Base-by-base conservation (phyloP, 2,329 filamentous ascomycete genomes). In the Neodidymelliopsis sp. region DNA sequence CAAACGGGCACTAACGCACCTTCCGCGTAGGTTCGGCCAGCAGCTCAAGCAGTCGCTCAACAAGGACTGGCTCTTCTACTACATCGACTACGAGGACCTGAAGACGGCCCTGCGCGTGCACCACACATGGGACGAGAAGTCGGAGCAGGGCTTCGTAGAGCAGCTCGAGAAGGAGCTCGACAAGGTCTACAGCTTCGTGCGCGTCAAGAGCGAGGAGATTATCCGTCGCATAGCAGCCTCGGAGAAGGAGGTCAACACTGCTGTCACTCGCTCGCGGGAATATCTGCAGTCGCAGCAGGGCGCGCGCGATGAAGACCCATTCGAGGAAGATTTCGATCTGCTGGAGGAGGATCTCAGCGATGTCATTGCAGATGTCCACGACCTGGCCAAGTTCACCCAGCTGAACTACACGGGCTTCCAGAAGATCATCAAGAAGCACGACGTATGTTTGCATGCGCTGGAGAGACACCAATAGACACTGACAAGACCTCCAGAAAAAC, bases 371-470 rank as follows among this genome's bases (percentile, higher is more conserved):
- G 93, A 99, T 69, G 94, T 99, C 16, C 93, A 99, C 75, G 94
- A 99, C 67, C 82, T 99, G 52, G 92, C 94, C 73, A 97, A 97
- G 77, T 99, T 96, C 72, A 95, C 96, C 6, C 93, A 97, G 77
- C 79, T 99, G 70, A 99, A 99, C 77, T 99, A 99, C 71, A 97
- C 93, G 0, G 94, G 94, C 4, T 99, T 99, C 73, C 95, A 97
- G 79, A 99, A 99, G 81, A 99, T 99, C 57, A 96, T 99, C 75
- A 99, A 99, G 82, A 99, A 99, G 81, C 94, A 99, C 74, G 94
- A 97, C 77, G 90, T 93, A 75, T 63, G 88, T 78, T 38, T 16
- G 25, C 18, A 65, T 52, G 44, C 16, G 8, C n/a, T 5, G 3
- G 15, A 12, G 8, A 41, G 24, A 42, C 36, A 27, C 25, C 28